Base-by-base conservation (phyloP, 176 grass and related monocot genomes). In the Hyparrhenia diplandra region DNA sequence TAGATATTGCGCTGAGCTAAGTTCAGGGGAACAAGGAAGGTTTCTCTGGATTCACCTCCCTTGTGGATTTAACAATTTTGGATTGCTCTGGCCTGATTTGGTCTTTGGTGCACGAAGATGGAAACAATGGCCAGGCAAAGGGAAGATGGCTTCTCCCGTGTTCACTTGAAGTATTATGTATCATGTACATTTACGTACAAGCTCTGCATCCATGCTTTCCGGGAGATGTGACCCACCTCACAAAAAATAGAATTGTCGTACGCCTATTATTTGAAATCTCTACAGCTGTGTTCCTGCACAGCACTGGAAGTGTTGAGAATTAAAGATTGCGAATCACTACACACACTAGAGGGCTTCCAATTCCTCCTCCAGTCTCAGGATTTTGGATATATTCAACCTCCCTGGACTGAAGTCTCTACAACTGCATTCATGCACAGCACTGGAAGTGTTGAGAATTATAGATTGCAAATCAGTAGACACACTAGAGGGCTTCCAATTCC, bases 1-100 rank as follows among this genome's bases (percentile, higher is more conserved):
- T 34, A 0, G 0, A 0, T 67, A 8, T 6, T 0, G 0, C 1
- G 1, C 0, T 0, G 1, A 12, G 21, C 4, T 65, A 5, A 64
- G 65, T 41, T 54, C 37, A 18, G 18, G 5, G 23, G 7, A 43
- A 18, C 25, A 24, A 73, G 0, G 18, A 74, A 13, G 17, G 6
- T 3, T 34, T 86, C 1, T 3, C 55, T 13, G 32, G 1, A 67
- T 67, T 80, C 59, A 28, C 37, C 7, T 40, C 37, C 37, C 37
- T 40, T 40, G 37, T 10, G 37, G 8, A 10, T 9, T 10, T 40
- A 8, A 0, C 0, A 8, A 27, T 71, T 71, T 0, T 0, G 0
- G 1, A 0, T 12, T 25, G 21, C 61, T 2, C 13, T 1, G 0
- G 4, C 3, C 29, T 61, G 14, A 1, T 74, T 5, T 2, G 0